A percentile compares a stretch with the other conserved stretches of the same genome.
Evolutionary conservation across 805 yeast species (phyloP).

Genomic region (Wickerhamiella azyma): DNA sequence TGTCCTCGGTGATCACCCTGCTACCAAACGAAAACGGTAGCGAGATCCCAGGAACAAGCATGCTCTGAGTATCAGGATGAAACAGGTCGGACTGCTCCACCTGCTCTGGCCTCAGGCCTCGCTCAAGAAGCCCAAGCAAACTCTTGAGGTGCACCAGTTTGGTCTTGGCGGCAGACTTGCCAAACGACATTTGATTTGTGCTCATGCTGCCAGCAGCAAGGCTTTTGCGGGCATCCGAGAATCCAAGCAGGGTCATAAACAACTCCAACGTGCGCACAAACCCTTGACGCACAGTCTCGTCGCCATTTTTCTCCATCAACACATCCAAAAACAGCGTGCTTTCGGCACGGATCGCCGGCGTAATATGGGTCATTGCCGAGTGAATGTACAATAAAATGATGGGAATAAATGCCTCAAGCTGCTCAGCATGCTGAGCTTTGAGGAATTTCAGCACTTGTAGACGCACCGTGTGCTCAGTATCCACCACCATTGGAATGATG

Average conservation of each 20-base stretch:
- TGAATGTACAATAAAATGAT: conserved; percentile 52
- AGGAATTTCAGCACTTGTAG: conserved; percentile 36
- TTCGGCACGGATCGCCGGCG: conserved; percentile 59
- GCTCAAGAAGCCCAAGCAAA: conserved; percentile 11
- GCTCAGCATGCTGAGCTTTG: conserved; percentile 15
- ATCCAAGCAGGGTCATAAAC: conserved; percentile 57
- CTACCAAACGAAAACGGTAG: conserved; percentile 40
- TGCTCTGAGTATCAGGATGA: conserved; percentile 39
- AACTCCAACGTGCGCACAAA: conserved; percentile 33
- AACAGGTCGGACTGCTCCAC: conserved; percentile 15
- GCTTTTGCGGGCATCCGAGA: not conserved
- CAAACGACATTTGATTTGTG: conserved; percentile 14
- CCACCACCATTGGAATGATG: conserved; percentile 52
- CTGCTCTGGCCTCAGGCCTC: conserved; percentile 10
- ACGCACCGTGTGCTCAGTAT: conserved; percentile 54
- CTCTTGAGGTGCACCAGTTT: conserved; percentile 18
- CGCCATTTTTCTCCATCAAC: conserved; percentile 45
- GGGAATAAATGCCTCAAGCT: conserved; percentile 27
- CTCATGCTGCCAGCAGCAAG: conserved; percentile 12
- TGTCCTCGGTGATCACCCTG: conserved; percentile 41
- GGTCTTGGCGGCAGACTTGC: conserved; percentile 18
- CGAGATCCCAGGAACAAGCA: conserved; percentile 42
- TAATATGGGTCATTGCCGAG: conserved; percentile 89
- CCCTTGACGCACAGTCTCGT: conserved; percentile 14
- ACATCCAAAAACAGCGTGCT: conserved; percentile 54